These are phyloP conservation scores for Lentinula novae-zelandiae DNA, from an alignment of 1,284 basidiomycete genomes.

Conservation along the genomic window DNA sequence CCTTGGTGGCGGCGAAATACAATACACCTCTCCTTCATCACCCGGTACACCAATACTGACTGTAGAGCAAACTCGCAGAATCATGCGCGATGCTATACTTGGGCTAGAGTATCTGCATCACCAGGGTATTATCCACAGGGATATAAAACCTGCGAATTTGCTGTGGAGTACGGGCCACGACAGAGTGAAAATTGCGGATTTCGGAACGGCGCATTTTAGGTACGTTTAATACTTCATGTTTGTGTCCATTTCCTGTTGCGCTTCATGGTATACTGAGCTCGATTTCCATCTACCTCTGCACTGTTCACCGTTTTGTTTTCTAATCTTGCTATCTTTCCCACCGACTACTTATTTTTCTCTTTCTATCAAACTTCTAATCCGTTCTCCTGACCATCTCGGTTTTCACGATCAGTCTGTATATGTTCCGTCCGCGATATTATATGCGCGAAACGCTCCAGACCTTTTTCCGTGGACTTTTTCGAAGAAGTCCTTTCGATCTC, in stretches of 20 bases:
- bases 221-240: constrained; percentile 38
- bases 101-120: constrained; percentile 77
- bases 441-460: constrained; percentile 47
- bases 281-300: too few species aligned
- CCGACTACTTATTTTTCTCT: neutral
- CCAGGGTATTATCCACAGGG: constrained; percentile 88
- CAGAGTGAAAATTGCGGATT: constrained; percentile 95
- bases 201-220: constrained; percentile 93
- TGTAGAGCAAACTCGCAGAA: constrained; percentile 79
- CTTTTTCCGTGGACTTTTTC: constrained; percentile 41
- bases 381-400: too few species aligned
- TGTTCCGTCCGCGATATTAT: neutral
- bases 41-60: constrained; percentile 71
- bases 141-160: constrained; percentile 98
- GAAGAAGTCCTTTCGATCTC: neutral
- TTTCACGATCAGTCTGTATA: neutral
- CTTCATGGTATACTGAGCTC: too few species aligned
- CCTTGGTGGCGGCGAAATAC: constrained; percentile 91
- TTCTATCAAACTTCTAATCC: neutral
- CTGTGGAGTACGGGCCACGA: constrained; percentile 82
- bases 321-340: neutral
- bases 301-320: too few species aligned
- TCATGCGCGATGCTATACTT: constrained; percentile 89
- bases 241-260: neutral
- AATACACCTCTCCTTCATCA: constrained; percentile 62